Evolutionary conservation across 2,329 filamentous ascomycete genomes (phyloP), one percentile per base, ranked within the genome.

Genomic region (Parastagonospora nodorum): DNA sequence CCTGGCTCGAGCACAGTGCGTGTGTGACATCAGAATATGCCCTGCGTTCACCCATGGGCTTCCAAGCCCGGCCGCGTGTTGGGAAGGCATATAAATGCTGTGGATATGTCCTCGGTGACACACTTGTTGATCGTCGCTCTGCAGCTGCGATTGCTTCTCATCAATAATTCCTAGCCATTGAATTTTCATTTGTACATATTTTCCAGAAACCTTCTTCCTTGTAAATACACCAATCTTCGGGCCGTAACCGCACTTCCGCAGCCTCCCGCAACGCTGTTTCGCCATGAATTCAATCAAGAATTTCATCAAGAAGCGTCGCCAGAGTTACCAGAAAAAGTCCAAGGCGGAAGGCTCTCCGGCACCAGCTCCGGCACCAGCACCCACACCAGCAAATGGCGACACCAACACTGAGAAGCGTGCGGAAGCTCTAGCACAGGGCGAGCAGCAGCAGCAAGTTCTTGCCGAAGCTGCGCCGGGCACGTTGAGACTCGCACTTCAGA

Each of bases 401-500:
- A 36, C 37, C 37, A 35, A 37, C 36, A 57, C 42, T 27, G 50
- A 60, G 39, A 55, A 50, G 19, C 53, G 46, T 2, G 50, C 48
- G 32, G 48, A 41, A 31, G 55, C 53, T 14, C 44, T 28, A 46
- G 44, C 58, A 32, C 45, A 52, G 33, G 49, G 50, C 28, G 35
- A 57, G 28, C 45, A 52, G 37, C 61, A 64, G 36, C 66, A 72
- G 42, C 63, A 69, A 42, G 54, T 67, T 5, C 33, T 67, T 5
- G 60, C 66, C 14, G 50, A 58, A 45, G 57, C 60, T 7, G 58
- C 64, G 1, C 38, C 57, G 5, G 64, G 61, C 2, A 85, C 82
- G 8, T 75, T 90, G 39, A 77, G 82, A 44, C 80, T 91, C 51
- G 80, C 82, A 9, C 73, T 92, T 15, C 77, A 82, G 61, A 92